Percentiles rank a stretch among this genome's conserved stretches.
These are phyloP conservation scores for Carallia brachiata DNA, from an alignment of 345 rosid species.

Conservation along the genomic window DNA sequence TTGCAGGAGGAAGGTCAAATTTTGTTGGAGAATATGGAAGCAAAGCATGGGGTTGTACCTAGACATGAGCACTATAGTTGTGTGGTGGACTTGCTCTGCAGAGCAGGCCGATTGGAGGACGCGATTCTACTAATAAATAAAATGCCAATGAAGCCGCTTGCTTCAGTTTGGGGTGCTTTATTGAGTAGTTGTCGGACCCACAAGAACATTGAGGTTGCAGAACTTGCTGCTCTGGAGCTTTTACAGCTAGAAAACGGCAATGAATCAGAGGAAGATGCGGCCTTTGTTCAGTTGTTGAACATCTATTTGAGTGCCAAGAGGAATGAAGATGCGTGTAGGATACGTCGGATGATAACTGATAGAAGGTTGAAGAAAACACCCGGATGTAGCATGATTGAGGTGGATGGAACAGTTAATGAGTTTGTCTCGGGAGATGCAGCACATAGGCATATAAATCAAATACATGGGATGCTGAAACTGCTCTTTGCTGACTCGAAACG, in stretches of 20 bases:
- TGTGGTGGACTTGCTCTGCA: constrained; percentile 57
- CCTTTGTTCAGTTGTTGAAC: constrained; percentile 51
- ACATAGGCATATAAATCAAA: constrained; percentile 34
- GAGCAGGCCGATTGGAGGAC: constrained; percentile 49
- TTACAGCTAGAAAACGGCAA: constrained; percentile 41
- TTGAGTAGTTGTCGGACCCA: constrained; percentile 51
- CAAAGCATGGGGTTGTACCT: constrained; percentile 34
- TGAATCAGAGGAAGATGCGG: constrained; percentile 53
- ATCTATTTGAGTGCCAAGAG: constrained; percentile 36
- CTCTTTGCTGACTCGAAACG: constrained; percentile 7
- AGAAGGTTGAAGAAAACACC: constrained; percentile 48
- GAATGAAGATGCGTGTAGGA: constrained; percentile 40
- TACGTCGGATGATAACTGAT: constrained; percentile 44
- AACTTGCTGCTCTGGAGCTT: constrained; percentile 47
- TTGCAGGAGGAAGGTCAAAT: constrained; percentile 39
- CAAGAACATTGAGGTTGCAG: constrained; percentile 57
- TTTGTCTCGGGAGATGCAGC: constrained; percentile 58
- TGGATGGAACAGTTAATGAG: constrained; percentile 40
- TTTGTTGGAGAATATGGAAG: constrained; percentile 44
- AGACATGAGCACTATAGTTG: constrained; percentile 65
- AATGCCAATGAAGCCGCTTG: constrained; percentile 63
- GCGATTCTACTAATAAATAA: constrained; percentile 42
- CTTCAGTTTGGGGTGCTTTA: constrained; percentile 66
- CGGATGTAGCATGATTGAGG: constrained; percentile 58
- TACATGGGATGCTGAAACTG: constrained; percentile 36